Base-by-base conservation (phyloP, 1,139 yeast species). In the Nakaseomyces uthaithaninus region DNA sequence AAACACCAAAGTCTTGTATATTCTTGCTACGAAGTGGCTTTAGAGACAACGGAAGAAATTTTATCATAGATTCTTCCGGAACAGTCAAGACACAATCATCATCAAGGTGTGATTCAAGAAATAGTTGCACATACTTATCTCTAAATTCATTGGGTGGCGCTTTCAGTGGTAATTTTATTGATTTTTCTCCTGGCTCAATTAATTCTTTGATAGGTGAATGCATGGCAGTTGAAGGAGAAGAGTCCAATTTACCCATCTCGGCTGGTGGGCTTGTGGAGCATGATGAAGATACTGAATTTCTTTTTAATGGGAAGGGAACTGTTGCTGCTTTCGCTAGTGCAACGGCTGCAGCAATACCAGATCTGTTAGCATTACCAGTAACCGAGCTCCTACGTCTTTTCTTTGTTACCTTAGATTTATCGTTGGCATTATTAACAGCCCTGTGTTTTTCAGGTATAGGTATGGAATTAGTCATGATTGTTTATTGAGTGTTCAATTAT, bases 31-130 rank as follows among this genome's bases (percentile, higher is more conserved):
- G 25, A 11, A 31, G 25, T 12, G 35, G 35, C 15, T 48, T 75
- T 76, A 1, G 84, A 69, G 35, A 83, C 71, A 0, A 95, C 94
- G 37, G 75, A 74, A 31, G 17, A 20, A 31, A 31, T 11, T 31
- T 19, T 6, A 31, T 19, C 17, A 19, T 19, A 50, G 81, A 84
- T 5, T 48, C 47, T 36, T 57, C 60, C 3, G 59, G 47, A 20
- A 42, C 44, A 22, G 42, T 31, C 17, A 33, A 38, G 2, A 60
- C 56, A 57, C 59, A 54, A 40, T 55, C 59, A 42, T 57, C 62
- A 27, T 52, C 52, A 36, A 44, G 41, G 38, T 60, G 63, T 15
- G 45, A 49, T 7, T 51, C 49, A 9, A 63, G 51, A 38, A 57
- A 63, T 20, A 50, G 42, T 36, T 51, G 52, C 7, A 59, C 59